phyloP scores from a whole-genome alignment of 1,284 basidiomycete genomes.

The Trametes hirsuta region DNA sequence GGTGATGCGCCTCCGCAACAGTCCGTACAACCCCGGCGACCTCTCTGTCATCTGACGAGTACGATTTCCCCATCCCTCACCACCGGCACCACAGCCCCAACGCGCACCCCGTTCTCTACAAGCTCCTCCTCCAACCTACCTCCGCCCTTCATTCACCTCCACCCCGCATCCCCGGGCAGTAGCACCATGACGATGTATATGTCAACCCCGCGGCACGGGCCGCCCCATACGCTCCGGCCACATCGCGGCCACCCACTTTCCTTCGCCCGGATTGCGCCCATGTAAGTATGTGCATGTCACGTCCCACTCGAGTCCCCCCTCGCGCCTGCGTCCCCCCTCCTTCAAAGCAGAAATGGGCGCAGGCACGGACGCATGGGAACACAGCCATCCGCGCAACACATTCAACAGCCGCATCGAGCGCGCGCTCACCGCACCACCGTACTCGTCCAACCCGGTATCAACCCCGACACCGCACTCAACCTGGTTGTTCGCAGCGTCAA shows the following conservation, averaged over 20 bases:
- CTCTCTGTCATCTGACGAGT: too few relatives aligned
- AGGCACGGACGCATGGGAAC: constrained; percentile 33
- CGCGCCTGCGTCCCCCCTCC: constrained; percentile 40
- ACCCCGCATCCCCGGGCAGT: too few relatives aligned
- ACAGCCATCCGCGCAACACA: constrained; percentile 33
- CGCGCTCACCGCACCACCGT: constrained; percentile 32
- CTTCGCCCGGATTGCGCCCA: background rate
- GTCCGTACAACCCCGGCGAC: constrained; percentile 37
- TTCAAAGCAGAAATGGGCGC: constrained; percentile 29
- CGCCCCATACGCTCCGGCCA: constrained; percentile 45
- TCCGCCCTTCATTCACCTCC: too few relatives aligned
- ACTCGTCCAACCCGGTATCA: constrained; percentile 27
- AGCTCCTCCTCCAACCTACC: constrained; percentile 41
- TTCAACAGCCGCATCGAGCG: constrained; percentile 36
- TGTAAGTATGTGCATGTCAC: constrained; percentile 36
- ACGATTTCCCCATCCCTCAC: too few relatives aligned
- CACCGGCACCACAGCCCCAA: constrained; percentile 32
- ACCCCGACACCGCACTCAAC: too few relatives aligned
- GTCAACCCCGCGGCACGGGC: too few relatives aligned
- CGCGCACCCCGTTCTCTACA: constrained; percentile 36
- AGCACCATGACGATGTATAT: too few relatives aligned
- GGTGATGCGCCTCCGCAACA: constrained; percentile 35
- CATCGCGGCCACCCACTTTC: constrained; percentile 20
- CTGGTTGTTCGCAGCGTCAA: constrained; percentile 27
- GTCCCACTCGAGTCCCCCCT: constrained; percentile 44